phyloP scores from a whole-genome alignment of 129 eudicot genomes.

The Apium graveolens region DNA sequence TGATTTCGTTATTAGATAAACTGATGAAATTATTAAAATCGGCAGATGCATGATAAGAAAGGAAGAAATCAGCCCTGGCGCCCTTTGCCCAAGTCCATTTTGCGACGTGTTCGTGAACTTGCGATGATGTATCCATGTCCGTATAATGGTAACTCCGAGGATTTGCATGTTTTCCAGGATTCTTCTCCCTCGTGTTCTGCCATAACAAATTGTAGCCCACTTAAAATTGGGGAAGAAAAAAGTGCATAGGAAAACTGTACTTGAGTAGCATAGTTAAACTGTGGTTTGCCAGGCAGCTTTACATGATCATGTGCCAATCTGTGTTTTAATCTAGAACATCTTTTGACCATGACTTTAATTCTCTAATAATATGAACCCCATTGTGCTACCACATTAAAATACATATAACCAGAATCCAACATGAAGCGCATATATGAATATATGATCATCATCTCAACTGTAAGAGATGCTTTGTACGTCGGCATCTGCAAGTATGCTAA shows the following conservation, averaged over 20 bases:
- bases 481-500: not conserved
- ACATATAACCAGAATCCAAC: not conserved
- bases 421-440: not conserved
- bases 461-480: not conserved
- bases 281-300: not conserved
- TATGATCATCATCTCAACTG: not conserved
- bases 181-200: slow-evolving; percentile 27
- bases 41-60: slow-evolving; percentile 40
- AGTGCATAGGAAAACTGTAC: slow-evolving; percentile 32
- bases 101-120: slow-evolving; percentile 60
- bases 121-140: slow-evolving; percentile 56
- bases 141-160: slow-evolving; percentile 36
- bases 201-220: slow-evolving; percentile 25
- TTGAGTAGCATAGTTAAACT: not conserved
- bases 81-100: slow-evolving; percentile 59
- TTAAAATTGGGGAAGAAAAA: slow-evolving; percentile 19
- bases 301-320: not conserved
- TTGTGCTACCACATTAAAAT: not conserved
- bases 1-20: not conserved
- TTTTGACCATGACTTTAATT: not conserved
- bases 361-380: not conserved
- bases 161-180: slow-evolving; percentile 22
- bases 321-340: not conserved
- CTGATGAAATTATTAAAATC: not conserved
- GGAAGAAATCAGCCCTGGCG: slow-evolving; percentile 71